Evolutionary conservation across 495 filamentous ascomycete species (phyloP), one percentile per base, ranked within the genome.

Genomic region (Trichodelitschia bisporula): DNA sequence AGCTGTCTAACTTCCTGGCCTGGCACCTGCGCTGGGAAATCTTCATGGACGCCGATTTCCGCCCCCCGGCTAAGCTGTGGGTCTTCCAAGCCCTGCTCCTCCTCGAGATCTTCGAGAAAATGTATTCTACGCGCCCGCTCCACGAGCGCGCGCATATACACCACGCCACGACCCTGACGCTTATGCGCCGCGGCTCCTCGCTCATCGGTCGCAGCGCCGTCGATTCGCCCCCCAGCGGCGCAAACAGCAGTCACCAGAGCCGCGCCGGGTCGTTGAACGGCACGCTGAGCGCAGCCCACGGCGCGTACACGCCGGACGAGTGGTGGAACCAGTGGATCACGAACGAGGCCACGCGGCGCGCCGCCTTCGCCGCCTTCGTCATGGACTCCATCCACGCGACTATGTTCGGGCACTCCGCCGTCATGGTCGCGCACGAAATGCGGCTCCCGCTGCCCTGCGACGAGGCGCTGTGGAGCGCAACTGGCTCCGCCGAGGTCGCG

Each of bases 311-410:
- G 2, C 64, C 69, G 1, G 86, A 92, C 33, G 80, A 92, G 42
- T 86, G 74, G 53, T 97, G 86, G 86, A 77, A 80, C 39, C 72
- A 80, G 38, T 97, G 86, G 86, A 89, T 93, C 44, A 83, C 78
- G 4, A 78, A 79, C 24, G 86, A 97, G 47, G 74, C 83, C 11
- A 92, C 82, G 2, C 63, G 80, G 19, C 67, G 86, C 24, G 79
- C 74, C 3, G 86, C 84, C 0, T 97, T 93, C 57, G 84, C 73
- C 11, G 86, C 86, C 2, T 97, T 93, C 48, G 72, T 97, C 15
- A 69, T 92, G 31, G 86, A 97, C 47, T 89, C 83, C 2, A 89
- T 79, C 4, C 86, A 97, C 52, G 82, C 84, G 2, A 93, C 79
- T 25, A 92, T 97, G 77, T 97, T 95, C 50, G 86, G 86, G 0